phyloP scores from a whole-genome alignment of 2,329 filamentous ascomycete genomes.

The Monilinia fructicola region DNA sequence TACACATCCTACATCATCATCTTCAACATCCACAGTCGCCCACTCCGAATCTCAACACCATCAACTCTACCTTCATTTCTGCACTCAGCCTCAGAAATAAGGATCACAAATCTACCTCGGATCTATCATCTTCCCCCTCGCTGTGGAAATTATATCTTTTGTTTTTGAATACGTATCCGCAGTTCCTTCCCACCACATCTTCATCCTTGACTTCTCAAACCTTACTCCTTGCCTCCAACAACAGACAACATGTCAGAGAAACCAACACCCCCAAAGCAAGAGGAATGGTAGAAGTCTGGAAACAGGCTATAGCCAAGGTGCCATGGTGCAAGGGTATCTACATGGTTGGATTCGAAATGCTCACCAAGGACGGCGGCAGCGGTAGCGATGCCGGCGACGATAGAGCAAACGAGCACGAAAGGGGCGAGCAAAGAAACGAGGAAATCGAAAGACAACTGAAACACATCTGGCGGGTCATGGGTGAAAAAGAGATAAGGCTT shows the following conservation, averaged over 20 bases:
- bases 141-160: constrained; percentile 54
- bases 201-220: background rate
- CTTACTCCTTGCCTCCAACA: background rate
- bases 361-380: no score
- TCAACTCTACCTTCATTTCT: constrained; percentile 2
- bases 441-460: constrained; percentile 39
- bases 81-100: constrained; percentile 38
- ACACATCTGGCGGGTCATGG: constrained; percentile 55
- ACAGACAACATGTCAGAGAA: background rate
- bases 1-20: constrained; percentile 45
- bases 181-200: constrained; percentile 35
- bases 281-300: constrained; percentile 50
- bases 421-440: constrained; percentile 42
- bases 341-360: constrained; percentile 54
- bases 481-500: constrained; percentile 61
- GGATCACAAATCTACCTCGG: constrained; percentile 39
- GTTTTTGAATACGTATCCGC: constrained; percentile 47
- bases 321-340: constrained; percentile 64
- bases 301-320: constrained; percentile 54
- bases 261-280: background rate
- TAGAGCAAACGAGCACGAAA: constrained; percentile 29
- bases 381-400: constrained; percentile 16
- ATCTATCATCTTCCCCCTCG: constrained; percentile 41
- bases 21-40: constrained; percentile 35
- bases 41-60: background rate